Evolutionary conservation across 1,284 basidiomycete genomes (phyloP), one percentile per base, ranked within the genome.

Genomic region (Ceratorhiza oryzae-sativae): DNA sequence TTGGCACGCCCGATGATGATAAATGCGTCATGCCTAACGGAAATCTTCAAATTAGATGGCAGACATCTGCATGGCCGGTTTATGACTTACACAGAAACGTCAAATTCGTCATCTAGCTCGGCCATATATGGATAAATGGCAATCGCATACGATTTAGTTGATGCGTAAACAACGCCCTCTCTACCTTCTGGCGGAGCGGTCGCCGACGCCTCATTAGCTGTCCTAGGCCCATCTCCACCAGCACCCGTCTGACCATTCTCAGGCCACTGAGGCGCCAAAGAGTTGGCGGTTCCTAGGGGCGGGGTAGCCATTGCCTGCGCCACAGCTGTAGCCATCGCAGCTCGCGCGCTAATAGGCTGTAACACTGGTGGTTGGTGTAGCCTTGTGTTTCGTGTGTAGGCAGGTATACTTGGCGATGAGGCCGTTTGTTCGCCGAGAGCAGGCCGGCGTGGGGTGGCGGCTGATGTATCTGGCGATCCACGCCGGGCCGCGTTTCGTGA

Each of bases 51-150:
- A 30, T 58, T 20, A 49, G 42, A n/a, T 18, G 25, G 45, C 42
- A 3, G 55, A 18, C n/a, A 15, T 6, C 36, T 58, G 51, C 53
- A 41, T 15, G 45, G 75, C 72, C 15, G 12, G n/a, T 49, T 71
- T 71, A 20, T 62, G 18, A 88, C 93, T 82, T 79, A 95, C 92
- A 98, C 95, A 53, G 92, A 89, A 1, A 99, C 97, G 79, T 98
- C 95, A 80, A 98, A 98, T 80, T 99, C 97, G 80, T 99, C 97
- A 61, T 94, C 93, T 78, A 96, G 91, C 81, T 98, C 95, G 9
- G 95, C 95, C 87, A 94, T 92, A 81, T 98, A 98, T 27, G 94
- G 94, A 78, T 94, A 96, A 76, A 96, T 95, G 30, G 93, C 93
- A 23, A 96, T 91, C 0, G 94, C 93, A 76, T 93, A 95, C 13